Evolutionary conservation across 1,284 basidiomycete genomes (phyloP), one percentile per base, ranked within the genome.

Genomic region (Fomitopsis pinicola): DNA sequence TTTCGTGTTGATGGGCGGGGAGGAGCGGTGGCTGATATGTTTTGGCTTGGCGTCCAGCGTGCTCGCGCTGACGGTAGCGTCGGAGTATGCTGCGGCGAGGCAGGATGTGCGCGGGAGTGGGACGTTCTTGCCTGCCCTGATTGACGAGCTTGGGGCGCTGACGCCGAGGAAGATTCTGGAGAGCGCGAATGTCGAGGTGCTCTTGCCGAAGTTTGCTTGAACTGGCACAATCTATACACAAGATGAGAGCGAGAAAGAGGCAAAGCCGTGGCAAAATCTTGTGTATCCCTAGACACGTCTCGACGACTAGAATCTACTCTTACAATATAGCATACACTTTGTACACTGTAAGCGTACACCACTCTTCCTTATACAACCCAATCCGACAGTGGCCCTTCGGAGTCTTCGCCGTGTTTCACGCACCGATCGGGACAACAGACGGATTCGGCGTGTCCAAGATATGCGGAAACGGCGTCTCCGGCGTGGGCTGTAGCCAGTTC

Each of bases 401-500:
- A 33, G 8, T 33, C 30, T 42, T 26, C 42, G 9, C 22, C 19
- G 19, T 22, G 19, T 3, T 19, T 52, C 58, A 71, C 26, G 60
- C 66, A 36, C 59, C 66, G 2, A 68, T 63, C 1, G 63, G 58
- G 26, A 71, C 63, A 8, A 69, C 63, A 2, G 62, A 67, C 1
- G 66, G 46, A 63, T 75, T 75, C 30, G 74, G 75, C 7, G 64
- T 58, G 40, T 79, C 76, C 28, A 94, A 77, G n/a, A 95, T 77
- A 67, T 78, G 82, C 17, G 89, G 83, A 75, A 97, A 97, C 0
- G 93, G 92, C 86, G 91, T 89, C 26, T 79, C 82, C 10, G 77
- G 67, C 0, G 92, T 94, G 0, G 95, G 94, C 72, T 97, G 94
- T 61, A 97, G 78, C 94, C 93, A 95, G 72, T 94, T 94, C 80